Evolutionary conservation across 208 protist species (phyloP).

Genomic region (Tritrichomonas foetus): DNA sequence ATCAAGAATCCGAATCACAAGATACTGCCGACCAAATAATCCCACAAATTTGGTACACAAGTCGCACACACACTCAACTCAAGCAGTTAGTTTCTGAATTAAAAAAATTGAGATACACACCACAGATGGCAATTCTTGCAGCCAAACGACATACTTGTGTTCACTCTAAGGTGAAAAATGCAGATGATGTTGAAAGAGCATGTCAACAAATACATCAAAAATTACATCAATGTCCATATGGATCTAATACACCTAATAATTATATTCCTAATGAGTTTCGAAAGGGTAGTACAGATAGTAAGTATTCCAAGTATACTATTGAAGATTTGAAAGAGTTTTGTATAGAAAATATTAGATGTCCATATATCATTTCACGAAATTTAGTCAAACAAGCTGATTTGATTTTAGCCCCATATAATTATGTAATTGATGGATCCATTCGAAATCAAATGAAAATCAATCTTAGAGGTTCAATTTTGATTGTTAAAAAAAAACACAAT

Average conservation of each 20-base stretch:
- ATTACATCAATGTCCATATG: not conserved
- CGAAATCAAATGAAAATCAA: not conserved
- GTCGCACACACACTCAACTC: constrained; percentile 35
- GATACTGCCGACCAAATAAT: not conserved
- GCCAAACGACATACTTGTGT: not conserved
- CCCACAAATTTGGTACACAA: not conserved
- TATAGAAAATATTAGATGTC: not conserved
- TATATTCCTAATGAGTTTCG: not conserved
- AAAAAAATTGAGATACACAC: not conserved
- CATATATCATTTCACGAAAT: not conserved
- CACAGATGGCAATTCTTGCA: constrained; percentile 32
- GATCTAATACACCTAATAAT: not conserved
- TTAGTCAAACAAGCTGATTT: not conserved
- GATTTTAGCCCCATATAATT: constrained; percentile 36
- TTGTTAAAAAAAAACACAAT: constrained; percentile 42
- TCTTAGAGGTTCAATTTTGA: not conserved
- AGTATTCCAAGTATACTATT: not conserved
- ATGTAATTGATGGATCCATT: not conserved
- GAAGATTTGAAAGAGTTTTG: not conserved
- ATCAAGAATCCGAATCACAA: not conserved
- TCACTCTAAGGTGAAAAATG: not conserved
- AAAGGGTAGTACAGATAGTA: not conserved
- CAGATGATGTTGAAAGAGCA: not conserved
- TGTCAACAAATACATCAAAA: not conserved
- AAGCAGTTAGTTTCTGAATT: constrained; percentile 12